A percentile compares a stretch with the other conserved stretches of the same genome.
Conservation (phyloP, 192 early-diverging fungal species). For the Helicostylum pulchrum region DNA sequence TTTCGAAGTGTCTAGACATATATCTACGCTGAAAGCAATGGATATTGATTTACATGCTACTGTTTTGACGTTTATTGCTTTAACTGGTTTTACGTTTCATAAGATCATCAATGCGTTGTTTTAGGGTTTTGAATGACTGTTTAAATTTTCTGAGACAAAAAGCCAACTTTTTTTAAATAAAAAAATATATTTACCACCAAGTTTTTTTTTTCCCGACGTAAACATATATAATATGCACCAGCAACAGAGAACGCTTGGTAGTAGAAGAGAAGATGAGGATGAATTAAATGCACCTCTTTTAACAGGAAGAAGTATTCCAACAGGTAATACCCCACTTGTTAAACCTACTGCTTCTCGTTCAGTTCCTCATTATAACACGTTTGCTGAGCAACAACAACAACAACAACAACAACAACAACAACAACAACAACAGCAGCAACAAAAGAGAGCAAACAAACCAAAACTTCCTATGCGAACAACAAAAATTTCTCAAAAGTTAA, state of each 20-base stretch:
- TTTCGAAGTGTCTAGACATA: background rate
- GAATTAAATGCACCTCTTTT: background rate
- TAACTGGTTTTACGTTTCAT: too few relatives aligned
- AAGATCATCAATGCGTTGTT: too few relatives aligned
- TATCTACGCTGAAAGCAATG: background rate
- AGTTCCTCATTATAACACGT: slow-evolving; percentile 12
- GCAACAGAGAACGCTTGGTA: background rate
- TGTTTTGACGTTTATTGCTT: too few relatives aligned
- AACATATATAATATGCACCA: background rate
- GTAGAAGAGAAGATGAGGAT: slow-evolving; percentile 15
- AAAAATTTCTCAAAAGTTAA: slow-evolving; percentile 91
- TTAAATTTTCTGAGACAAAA: background rate
- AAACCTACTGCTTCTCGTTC: slow-evolving; percentile 10
- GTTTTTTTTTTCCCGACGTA: background rate
- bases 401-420: background rate
- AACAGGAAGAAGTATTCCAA: slow-evolving; percentile 7
- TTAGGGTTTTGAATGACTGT: too few relatives aligned
- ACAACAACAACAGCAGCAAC: background rate
- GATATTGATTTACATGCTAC: too few relatives aligned
- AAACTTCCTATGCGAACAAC: slow-evolving; percentile 83
- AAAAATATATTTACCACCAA: background rate
- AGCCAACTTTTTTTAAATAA: background rate
- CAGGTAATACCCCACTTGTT: background rate
- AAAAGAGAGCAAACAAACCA: slow-evolving; percentile 31
- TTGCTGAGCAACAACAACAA: background rate